Evolutionary conservation across 2,329 filamentous ascomycete species (phyloP), one percentile per base, ranked within the genome.

Genomic region (Aspergillus japonicus): DNA sequence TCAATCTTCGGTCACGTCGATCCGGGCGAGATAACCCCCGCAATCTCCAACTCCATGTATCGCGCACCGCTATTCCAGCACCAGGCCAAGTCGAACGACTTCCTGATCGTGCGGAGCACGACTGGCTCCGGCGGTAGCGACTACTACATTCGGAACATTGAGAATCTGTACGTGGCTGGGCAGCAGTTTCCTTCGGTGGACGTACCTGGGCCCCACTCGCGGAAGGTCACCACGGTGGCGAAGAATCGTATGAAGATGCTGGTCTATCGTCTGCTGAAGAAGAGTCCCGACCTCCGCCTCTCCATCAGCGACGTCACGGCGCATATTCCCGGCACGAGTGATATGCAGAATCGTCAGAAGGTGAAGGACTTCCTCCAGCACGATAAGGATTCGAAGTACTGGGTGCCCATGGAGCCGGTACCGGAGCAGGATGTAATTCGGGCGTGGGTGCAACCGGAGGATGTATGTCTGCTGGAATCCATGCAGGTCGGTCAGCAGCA

Each of bases 211-310:
- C 94, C 93, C 2, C 93, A 98, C 73, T 96, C 92, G 42, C 85
- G 95, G 62, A 96, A 95, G 75, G 94, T 98, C 31, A 99, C 95
- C 0, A 96, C 96, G 59, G 92, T 94, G n/a, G 89, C 91, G 39
- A 99, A 99, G 81, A 96, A 95, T 75, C 87, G 95, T 39, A 88
- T 99, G 76, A 96, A 95, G 80, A 97, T 97, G 89, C 87, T 99
- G 44, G 90, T 92, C 0, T 97, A 92, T 74, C 90, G 95, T 54
- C 87, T 96, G 73, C 91, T 96, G 69, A 85, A 88, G 63, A 90
- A 91, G 68, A 92, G 89, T 68, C 81, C 86, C 19, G 85, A 88
- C 26, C 81, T 87, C 61, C 83, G 87, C 49, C 84, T 92, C 24
- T 88, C 88, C 23, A 85, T 96, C 16, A 86, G 86, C n/a, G 91